Percentiles rank a stretch among this genome's conserved stretches.
Conservation (phyloP, 257 asterid genomes). For the Solanum infundibuliforme region DNA sequence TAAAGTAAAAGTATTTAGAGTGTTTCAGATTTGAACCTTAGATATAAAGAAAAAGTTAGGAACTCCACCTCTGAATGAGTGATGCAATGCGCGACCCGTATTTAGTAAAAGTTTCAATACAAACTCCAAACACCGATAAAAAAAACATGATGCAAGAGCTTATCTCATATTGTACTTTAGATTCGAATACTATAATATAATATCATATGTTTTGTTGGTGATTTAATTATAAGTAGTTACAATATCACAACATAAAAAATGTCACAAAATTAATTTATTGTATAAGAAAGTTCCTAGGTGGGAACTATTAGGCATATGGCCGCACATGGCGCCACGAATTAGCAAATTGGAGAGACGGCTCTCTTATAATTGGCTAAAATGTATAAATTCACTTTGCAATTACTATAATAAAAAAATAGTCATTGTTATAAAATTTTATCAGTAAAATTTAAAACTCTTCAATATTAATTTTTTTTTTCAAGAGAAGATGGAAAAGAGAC, state of each 20-base stretch:
- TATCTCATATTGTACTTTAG: not conserved
- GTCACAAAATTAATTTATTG: not conserved
- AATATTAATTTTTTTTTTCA: not conserved
- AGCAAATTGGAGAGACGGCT: not conserved
- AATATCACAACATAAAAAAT: not conserved
- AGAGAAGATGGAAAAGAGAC: not conserved
- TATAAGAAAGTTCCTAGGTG: not conserved
- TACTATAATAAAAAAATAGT: not conserved
- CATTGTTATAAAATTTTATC: not conserved
- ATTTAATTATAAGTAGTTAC: not conserved
- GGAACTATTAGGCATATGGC: not conserved
- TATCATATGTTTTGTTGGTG: not conserved
- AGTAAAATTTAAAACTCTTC: not conserved
- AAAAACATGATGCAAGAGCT: not conserved
- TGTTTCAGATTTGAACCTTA: too few species aligned
- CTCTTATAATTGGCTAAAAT: not conserved
- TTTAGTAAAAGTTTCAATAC: too few species aligned
- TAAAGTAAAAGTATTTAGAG: not conserved
- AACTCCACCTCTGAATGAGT: fast-evolving
- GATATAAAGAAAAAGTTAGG: fast-evolving
- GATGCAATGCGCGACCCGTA: fast-evolving
- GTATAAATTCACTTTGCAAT: not conserved
- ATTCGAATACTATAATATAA: not conserved
- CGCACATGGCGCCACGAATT: not conserved
- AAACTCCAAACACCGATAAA: fast-evolving